These are phyloP conservation scores for Gracilaria gracilis DNA, from an alignment of 23 red algal species.

Conservation along the genomic window DNA sequence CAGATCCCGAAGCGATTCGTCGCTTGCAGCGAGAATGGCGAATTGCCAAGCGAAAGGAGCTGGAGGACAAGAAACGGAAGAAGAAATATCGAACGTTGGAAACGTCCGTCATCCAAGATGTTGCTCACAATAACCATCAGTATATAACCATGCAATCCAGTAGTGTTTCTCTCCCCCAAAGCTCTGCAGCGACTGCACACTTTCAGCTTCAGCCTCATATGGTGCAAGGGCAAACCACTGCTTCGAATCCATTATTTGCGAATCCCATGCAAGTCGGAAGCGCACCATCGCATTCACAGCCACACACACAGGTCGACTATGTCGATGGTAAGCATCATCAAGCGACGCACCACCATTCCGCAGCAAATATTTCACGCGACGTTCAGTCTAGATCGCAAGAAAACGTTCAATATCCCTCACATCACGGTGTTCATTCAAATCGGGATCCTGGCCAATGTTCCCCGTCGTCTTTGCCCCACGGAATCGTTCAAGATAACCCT, in stretches of 20 bases:
- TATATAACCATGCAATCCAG: not conserved
- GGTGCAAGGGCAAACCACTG: not conserved
- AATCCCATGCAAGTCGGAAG: not conserved
- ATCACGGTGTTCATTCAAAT: not conserved
- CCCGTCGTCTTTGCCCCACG: not conserved
- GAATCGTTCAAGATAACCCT: not conserved
- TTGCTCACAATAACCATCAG: not conserved
- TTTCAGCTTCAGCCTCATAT: constrained; percentile 14
- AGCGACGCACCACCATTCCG: not conserved
- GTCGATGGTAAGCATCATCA: not conserved
- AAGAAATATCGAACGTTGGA: constrained; percentile 30
- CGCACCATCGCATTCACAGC: not conserved
- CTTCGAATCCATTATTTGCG: not conserved
- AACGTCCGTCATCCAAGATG: not conserved
- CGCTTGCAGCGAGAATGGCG: constrained; percentile 67
- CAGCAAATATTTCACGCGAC: not conserved
- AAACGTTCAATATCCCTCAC: not conserved
- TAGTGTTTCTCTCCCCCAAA: not conserved
- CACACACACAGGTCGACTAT: not conserved
- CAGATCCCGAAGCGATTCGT: constrained; percentile 51
- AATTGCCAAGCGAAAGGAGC: constrained; percentile 57
- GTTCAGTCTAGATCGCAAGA: not conserved
- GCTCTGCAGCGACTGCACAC: not conserved
- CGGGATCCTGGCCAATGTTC: not conserved
- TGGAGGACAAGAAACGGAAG: constrained; percentile 60